phyloP scores from a whole-genome alignment of 768 basidiomycete species.

The Leccinum ochraceum region DNA sequence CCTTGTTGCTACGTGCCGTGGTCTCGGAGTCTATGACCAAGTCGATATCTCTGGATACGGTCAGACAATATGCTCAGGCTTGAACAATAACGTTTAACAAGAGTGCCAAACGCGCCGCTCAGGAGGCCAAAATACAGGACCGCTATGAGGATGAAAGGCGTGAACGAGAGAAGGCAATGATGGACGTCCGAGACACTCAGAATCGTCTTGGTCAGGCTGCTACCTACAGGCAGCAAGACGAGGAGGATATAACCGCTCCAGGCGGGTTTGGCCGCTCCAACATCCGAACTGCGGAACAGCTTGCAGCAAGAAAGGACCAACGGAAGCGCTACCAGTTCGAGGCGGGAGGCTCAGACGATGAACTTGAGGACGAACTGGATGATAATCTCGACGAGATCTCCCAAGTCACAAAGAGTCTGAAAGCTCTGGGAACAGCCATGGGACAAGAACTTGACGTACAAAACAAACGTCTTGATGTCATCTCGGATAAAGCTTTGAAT shows the following conservation, averaged over 20 bases:
- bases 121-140: slow-evolving; percentile 79
- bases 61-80: too few relatives aligned
- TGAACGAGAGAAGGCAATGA: slow-evolving; percentile 83
- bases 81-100: slow-evolving; percentile 95
- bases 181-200: slow-evolving; percentile 85
- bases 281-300: slow-evolving; percentile 51
- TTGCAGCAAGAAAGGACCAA: slow-evolving; percentile 61
- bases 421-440: slow-evolving; percentile 78
- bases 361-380: slow-evolving; percentile 92
- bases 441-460: slow-evolving; percentile 87
- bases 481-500: slow-evolving; percentile 74
- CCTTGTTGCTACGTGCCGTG: too few relatives aligned
- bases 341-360: slow-evolving; percentile 86
- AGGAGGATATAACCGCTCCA: slow-evolving; percentile 40
- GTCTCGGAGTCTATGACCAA: too few relatives aligned
- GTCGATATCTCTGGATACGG: too few relatives aligned
- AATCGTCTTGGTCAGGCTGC: slow-evolving; percentile 78
- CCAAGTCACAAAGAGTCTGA: slow-evolving; percentile 74
- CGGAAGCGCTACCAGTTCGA: slow-evolving; percentile 91
- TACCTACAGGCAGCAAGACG: slow-evolving; percentile 55
- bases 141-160: slow-evolving; percentile 86
- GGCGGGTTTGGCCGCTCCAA: slow-evolving; percentile 42
- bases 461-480: slow-evolving; percentile 74
- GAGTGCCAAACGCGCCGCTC: slow-evolving; percentile 82
- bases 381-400: slow-evolving; percentile 87